Evolutionary conservation across 441 rosid genomes (phyloP).

Genomic region (Eutrema salsugineum): DNA sequence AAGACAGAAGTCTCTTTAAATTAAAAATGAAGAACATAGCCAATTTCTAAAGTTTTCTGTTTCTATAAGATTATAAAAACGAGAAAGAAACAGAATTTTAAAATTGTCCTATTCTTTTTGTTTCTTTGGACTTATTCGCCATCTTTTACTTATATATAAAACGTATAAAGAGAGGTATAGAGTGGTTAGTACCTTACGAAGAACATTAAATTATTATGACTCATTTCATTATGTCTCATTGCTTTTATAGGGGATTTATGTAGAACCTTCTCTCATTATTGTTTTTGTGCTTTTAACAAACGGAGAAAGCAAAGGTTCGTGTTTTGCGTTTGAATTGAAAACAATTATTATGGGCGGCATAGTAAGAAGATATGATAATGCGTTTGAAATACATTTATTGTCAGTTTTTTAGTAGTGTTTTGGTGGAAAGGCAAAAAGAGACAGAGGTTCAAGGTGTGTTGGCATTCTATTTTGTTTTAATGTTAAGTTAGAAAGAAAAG

Average conservation of each 20-base stretch:
- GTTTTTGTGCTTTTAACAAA: neutral
- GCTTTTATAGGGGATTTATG: neutral
- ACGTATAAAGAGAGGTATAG: neutral
- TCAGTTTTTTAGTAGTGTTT: neutral
- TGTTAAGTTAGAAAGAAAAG: neutral
- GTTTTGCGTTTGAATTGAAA: neutral
- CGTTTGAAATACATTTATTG: neutral
- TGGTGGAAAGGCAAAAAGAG: neutral
- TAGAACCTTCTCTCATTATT: neutral
- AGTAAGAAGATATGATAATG: neutral
- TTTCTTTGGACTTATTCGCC: neutral
- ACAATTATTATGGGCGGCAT: neutral
- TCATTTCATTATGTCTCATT: conserved; percentile 5
- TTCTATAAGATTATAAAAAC: neutral
- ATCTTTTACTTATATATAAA: neutral
- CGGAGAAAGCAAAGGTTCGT: neutral
- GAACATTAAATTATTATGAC: neutral
- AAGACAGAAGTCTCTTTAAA: conserved; percentile 2
- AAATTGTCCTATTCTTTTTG: neutral
- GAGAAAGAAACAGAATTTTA: neutral
- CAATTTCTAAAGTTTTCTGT: neutral
- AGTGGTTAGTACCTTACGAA: neutral
- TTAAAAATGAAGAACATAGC: neutral
- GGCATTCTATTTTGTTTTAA: neutral
- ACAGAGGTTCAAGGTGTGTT: neutral